phyloP scores from a whole-genome alignment of 2,329 filamentous ascomycete species.

The Pseudocercospora macadamiae region DNA sequence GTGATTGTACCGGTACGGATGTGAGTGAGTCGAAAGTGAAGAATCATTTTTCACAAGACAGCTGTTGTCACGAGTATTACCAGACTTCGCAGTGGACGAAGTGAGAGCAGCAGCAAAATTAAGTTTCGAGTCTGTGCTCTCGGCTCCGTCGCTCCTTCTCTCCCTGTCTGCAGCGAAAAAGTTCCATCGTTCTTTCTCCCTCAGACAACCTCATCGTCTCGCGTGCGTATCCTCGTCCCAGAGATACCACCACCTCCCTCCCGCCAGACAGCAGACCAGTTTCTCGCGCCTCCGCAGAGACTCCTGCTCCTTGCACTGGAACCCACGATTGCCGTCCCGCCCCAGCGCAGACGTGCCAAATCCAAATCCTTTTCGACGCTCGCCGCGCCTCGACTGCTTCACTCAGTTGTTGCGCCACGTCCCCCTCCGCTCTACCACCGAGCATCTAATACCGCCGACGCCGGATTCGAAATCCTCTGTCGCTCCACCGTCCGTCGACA shows the following conservation, averaged over 20 bases:
- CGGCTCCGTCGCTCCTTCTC: neutral
- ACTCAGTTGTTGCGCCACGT: neutral
- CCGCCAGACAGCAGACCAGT: slow-evolving; percentile 4
- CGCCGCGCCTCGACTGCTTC: slow-evolving; percentile 7
- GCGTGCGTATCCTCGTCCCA: slow-evolving; percentile 7
- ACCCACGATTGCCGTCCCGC: neutral
- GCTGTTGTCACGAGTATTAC: too few relatives aligned
- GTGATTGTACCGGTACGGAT: neutral
- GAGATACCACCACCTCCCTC: slow-evolving; percentile 13
- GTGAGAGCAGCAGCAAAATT: neutral
- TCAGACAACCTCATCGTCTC: neutral
- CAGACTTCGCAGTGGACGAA: too few relatives aligned
- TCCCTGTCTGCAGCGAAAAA: neutral
- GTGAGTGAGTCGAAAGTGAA: too few relatives aligned
- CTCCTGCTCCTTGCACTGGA: neutral
- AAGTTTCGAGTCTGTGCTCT: neutral
- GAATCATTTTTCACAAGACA: too few relatives aligned
- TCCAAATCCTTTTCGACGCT: too few relatives aligned
- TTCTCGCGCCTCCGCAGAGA: slow-evolving; percentile 7
- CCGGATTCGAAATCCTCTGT: slow-evolving; percentile 4
- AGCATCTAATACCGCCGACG: slow-evolving; percentile 13
- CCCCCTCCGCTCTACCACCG: slow-evolving; percentile 15
- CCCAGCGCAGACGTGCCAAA: neutral
- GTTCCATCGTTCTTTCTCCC: neutral
- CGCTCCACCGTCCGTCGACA: slow-evolving; percentile 9